Percentiles rank a stretch among this genome's conserved stretches.
phyloP scores from a whole-genome alignment of 164 flowering plant species.

The Piper betle region DNA sequence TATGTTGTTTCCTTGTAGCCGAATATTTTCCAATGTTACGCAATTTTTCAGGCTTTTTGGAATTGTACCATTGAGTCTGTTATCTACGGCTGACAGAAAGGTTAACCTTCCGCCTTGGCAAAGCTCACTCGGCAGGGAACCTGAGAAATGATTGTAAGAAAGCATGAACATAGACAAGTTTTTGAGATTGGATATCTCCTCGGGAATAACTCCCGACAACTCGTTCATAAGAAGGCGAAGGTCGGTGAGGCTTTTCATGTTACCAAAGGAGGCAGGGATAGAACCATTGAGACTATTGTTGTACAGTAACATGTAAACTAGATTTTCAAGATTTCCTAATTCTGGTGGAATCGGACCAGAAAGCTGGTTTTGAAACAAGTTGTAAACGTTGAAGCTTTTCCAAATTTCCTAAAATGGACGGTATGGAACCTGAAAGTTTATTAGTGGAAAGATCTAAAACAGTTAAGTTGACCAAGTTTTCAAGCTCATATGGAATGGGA shows the following conservation, averaged over 20 bases:
- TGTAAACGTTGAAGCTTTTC: too few species aligned
- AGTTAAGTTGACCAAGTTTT: too few species aligned
- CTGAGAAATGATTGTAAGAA: neutral
- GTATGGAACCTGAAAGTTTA: too few species aligned
- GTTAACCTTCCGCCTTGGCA: neutral
- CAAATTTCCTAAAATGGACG: neutral
- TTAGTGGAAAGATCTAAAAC: too few species aligned
- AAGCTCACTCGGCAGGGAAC: neutral
- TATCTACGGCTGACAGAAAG: neutral
- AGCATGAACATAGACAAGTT: neutral
- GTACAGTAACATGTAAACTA: too few species aligned
- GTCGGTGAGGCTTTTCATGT: neutral
- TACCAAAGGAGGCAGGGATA: neutral
- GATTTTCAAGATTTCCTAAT: too few species aligned
- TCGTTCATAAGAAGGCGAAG: neutral
- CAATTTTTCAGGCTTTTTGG: neutral
- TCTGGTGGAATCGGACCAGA: too few species aligned
- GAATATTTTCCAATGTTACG: too few species aligned
- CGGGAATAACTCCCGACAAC: neutral
- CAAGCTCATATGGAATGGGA: too few species aligned
- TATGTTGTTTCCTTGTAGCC: too few species aligned
- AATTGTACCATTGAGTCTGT: neutral
- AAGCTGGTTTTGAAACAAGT: neutral
- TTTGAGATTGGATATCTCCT: neutral
- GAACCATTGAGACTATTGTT: too few species aligned